A percentile compares a stretch with the other conserved stretches of the same genome.
Evolutionary conservation across 2,329 filamentous ascomycete genomes (phyloP).

Genomic region (Canariomyces notabilis): DNA sequence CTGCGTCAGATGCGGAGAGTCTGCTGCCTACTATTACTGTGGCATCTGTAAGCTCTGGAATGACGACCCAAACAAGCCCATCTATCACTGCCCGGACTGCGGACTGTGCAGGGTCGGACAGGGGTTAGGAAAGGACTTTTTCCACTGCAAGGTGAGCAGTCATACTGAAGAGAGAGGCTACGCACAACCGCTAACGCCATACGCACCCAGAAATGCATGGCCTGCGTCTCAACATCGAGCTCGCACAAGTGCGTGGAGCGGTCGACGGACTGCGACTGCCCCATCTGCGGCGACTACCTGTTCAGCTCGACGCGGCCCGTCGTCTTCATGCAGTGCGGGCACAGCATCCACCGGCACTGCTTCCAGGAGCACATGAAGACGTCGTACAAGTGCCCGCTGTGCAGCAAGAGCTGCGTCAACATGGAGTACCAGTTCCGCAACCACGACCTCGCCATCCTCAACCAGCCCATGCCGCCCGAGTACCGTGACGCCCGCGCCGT

Average conservation of each 20-base stretch:
- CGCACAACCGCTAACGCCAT: no score
- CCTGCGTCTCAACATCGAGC: conserved; percentile 80
- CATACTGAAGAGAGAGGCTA: no score
- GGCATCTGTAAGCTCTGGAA: conserved; percentile 96
- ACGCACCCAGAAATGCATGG: conserved; percentile 67
- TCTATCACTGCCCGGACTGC: conserved; percentile 95
- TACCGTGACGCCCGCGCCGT: conserved; percentile 75
- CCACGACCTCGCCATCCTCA: conserved; percentile 77
- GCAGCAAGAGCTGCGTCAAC: conserved; percentile 92
- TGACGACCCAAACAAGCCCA: conserved; percentile 81
- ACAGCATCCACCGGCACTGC: conserved; percentile 89
- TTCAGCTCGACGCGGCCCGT: conserved; percentile 86
- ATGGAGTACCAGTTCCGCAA: conserved; percentile 96
- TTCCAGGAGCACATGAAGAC: conserved; percentile 82
- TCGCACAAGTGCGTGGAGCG: conserved; percentile 92
- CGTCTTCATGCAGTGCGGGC: conserved; percentile 91
- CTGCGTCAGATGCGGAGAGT: conserved; percentile 71
- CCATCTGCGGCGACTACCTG: conserved; percentile 94
- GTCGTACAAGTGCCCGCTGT: conserved; percentile 94
- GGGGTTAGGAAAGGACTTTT: conserved; percentile 92
- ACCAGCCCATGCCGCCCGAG: conserved; percentile 86
- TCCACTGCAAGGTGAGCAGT: conserved; percentile 84
- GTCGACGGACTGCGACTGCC: conserved; percentile 91
- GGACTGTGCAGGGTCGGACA: conserved; percentile 89
- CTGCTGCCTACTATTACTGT: conserved; percentile 87